Base-by-base conservation (phyloP, 1,139 yeast genomes). In the Yamadazyma diddensiae region DNA sequence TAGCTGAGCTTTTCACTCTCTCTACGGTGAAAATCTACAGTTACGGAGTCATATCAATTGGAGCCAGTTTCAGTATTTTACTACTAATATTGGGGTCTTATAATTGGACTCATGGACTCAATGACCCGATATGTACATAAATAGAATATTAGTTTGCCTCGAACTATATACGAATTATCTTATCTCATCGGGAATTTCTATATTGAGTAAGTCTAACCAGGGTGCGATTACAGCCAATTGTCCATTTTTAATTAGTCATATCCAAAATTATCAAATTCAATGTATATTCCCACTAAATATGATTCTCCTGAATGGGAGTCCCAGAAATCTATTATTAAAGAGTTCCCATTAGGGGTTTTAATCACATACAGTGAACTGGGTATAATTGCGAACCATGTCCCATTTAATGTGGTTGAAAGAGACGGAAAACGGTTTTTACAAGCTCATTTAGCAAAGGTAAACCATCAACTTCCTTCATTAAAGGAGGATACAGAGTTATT, bases 1-100 rank as follows among this genome's bases (percentile, higher is more conserved):
- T 83, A 3, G 77, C 73, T 20, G 96, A 88, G 52, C 53, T 85
- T 26, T 65, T 65, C 43, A 62, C 61, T 0, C 47, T 80, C 9
- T 44, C 47, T 11, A 42, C 54, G 2, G 6, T 26, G 1, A 33
- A 57, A 48, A 43, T 68, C 2, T 74, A 73, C 45, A 32, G 46
- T 2, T 77, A 77, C 45, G 74, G 65, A 1, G 15, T 52, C 4
- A 30, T 41, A 0, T 66, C 77, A 14, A 42, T 78, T 3, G 38
- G 53, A 4, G 34, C 56, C 0, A 56, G 76, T 11, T 79, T 69
- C 43, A 34, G 52, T 3, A 26, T 69, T 1, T 53, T 73, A 34
- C 46, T 79, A 6, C 36, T 79, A 15, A 62, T 72, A 1, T 49
- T 77, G 23, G 87, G 87, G 0, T 57, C 77, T 3, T 79, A 75